phyloP scores from a whole-genome alignment of 2,329 filamentous ascomycete species.

The Aspergillus proliferans region DNA sequence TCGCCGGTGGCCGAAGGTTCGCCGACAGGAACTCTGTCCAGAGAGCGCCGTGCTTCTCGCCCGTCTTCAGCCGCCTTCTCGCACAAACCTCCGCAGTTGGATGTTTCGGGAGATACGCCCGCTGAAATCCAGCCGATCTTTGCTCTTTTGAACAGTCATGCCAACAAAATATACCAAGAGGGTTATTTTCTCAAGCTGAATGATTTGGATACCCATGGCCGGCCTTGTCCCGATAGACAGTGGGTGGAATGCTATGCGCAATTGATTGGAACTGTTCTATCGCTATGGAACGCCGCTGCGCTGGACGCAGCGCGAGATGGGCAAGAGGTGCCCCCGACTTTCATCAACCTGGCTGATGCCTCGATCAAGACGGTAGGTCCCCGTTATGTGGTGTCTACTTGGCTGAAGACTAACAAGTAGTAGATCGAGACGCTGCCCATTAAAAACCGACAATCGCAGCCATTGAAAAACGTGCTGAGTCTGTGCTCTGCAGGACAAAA shows the following conservation, averaged over 20 bases:
- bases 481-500: constrained; percentile 94
- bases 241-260: constrained; percentile 98
- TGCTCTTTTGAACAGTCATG: constrained; percentile 86
- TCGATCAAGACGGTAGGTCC: constrained; percentile 87
- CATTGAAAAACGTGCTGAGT: constrained; percentile 89
- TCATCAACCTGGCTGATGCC: constrained; percentile 94
- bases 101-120: constrained; percentile 75
- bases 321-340: constrained; percentile 79
- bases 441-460: constrained; percentile 66
- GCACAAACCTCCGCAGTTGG: constrained; percentile 80
- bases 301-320: constrained; percentile 81
- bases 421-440: constrained; percentile 87
- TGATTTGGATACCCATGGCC: constrained; percentile 84
- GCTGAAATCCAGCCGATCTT: constrained; percentile 94
- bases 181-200: constrained; percentile 96
- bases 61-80: constrained; percentile 81
- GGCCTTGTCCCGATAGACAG: constrained; percentile 74
- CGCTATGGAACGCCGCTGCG: constrained; percentile 90
- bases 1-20: constrained; percentile 31
- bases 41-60: constrained; percentile 54
- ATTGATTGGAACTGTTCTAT: constrained; percentile 88
- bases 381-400: constrained; percentile 1
- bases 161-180: constrained; percentile 95
- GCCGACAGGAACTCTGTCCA: constrained; percentile 34
- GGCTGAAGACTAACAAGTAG: constrained; percentile 25